Conservation (phyloP, 179 eudicot genomes). For the Silene noctiflora region DNA sequence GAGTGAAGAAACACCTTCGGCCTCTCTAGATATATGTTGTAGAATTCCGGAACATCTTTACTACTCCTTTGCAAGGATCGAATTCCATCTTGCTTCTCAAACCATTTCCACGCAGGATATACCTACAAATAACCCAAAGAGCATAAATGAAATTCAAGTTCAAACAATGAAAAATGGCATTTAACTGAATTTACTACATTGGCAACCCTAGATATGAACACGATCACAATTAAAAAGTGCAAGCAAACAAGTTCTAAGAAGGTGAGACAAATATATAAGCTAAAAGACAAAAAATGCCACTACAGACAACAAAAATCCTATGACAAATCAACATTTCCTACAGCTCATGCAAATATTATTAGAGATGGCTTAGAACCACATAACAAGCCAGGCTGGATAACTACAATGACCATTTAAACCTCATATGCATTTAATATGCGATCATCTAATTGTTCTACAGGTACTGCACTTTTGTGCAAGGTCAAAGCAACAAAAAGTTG, state of each 20-base stretch:
- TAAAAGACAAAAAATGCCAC: neutral
- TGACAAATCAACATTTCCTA: neutral
- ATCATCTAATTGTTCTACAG: conserved; percentile 1
- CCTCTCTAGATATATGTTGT: conserved; percentile 95
- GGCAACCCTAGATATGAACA: conserved; percentile 5
- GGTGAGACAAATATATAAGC: neutral
- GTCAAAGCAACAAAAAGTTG: neutral
- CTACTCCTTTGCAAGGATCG: conserved; percentile 82
- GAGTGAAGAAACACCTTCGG: conserved; percentile 60
- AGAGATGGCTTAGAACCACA: neutral
- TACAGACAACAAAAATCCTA: neutral
- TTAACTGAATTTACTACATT: neutral
- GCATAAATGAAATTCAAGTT: neutral
- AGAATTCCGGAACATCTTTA: conserved; percentile 94
- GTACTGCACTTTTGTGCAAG: neutral
- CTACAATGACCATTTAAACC: neutral
- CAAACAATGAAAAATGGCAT: conserved; percentile 3
- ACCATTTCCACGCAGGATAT: conserved; percentile 99
- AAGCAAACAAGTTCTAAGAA: neutral
- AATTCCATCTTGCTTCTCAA: conserved; percentile 97
- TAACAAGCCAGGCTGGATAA: neutral
- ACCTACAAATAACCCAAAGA: conserved; percentile 44
- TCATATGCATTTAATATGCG: neutral
- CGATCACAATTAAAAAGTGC: neutral
- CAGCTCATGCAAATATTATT: neutral